Evolutionary conservation across 441 rosid species (phyloP).

Genomic region (Metrosideros polymorpha): DNA sequence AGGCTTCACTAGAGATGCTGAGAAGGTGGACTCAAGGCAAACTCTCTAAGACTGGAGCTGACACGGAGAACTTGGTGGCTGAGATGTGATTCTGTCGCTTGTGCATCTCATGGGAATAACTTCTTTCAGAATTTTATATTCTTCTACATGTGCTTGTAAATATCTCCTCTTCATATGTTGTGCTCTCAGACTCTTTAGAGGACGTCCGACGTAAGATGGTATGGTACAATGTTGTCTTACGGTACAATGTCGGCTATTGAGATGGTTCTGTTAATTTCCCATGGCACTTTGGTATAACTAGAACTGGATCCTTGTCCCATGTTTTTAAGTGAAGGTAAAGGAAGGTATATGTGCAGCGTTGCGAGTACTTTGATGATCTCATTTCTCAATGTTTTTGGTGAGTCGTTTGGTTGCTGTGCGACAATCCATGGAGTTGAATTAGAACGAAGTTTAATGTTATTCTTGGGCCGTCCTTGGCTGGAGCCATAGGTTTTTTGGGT

Average conservation of each 20-base stretch:
- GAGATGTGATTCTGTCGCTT: constrained; percentile 28
- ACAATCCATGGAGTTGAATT: neutral
- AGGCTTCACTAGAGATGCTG: constrained; percentile 83
- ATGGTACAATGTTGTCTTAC: neutral
- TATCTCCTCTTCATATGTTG: neutral
- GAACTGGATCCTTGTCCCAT: neutral
- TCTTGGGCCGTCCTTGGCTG: neutral
- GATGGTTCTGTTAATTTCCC: neutral
- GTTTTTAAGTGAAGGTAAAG: neutral
- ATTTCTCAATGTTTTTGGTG: neutral
- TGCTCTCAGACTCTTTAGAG: neutral
- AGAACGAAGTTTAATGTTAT: neutral
- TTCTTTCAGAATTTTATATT: neutral
- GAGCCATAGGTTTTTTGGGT: neutral
- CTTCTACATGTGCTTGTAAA: neutral
- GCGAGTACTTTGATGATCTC: neutral
- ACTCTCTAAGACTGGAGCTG: constrained; percentile 15
- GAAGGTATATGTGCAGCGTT: neutral
- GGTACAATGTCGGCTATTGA: neutral
- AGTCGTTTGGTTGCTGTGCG: neutral
- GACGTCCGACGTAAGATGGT: neutral
- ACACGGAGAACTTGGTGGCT: constrained; percentile 27
- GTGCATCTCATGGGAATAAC: neutral
- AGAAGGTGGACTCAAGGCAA: constrained; percentile 67
- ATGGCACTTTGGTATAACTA: neutral